Evolutionary conservation across 2,329 filamentous ascomycete genomes (phyloP), one percentile per base, ranked within the genome.

Genomic region (Colletotrichum scovillei): DNA sequence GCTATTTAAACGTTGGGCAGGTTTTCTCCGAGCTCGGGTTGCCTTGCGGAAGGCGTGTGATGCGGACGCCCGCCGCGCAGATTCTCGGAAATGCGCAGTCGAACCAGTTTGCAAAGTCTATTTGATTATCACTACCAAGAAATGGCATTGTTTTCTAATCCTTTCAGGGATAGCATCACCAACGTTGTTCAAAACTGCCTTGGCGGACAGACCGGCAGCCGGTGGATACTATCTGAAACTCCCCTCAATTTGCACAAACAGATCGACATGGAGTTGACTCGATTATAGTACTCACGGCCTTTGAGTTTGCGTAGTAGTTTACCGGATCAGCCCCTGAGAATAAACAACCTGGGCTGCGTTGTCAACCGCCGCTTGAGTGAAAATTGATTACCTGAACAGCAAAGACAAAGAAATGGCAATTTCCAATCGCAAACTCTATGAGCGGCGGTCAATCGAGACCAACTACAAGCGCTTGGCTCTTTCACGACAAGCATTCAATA

Each of bases 191-290:
- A 28, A 12, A 55, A 28, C 19, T 22, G 46, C 11, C 42, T 69
- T 56, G 65, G 49, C 69, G 58, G 38, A 59, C 32, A 8, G n/a
- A 53, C 32, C 59, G 53, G 69, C 30, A 63, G 22, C n/a, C 7
- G 35, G 59, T 55, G 66, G 59, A 60, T 28, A 30, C 30, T 19
- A 11, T n/a, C 42, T 69, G 66, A 73, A 69, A 65, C 60, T 30
- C 12, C 59, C 46, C 66, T 69, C 70, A 69, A 35, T 56, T 69
- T 60, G 35, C 42, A 63, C 12, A 42, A 55, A 52, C 24, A 58
- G 65, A 63, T 72, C 53, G 22, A 52, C 28, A 16, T 42, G n/a
- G 14, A 38, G 46, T 55, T 53, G n/a, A 64, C n/a, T 38, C 32
- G n/a, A 28, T 22, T 28, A 9, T 26, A 30, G 30, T n/a, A 11